These are phyloP conservation scores for Trichoderma brevicompactum DNA, from an alignment of 2,329 filamentous ascomycete genomes.

Conservation along the genomic window DNA sequence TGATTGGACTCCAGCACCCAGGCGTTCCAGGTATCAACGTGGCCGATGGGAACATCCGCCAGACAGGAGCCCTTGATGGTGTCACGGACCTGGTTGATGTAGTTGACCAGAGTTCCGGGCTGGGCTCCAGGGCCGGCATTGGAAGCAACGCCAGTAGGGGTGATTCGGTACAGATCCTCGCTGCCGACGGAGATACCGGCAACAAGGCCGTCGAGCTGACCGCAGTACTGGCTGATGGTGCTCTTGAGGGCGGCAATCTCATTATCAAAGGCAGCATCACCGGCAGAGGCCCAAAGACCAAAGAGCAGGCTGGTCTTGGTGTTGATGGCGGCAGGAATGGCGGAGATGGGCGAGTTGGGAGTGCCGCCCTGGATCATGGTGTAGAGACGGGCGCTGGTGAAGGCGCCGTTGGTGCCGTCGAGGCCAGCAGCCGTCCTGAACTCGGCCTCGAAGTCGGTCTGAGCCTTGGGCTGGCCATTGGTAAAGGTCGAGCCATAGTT, in stretches of 20 bases:
- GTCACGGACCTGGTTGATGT: conserved; percentile 70
- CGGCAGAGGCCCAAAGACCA: conserved; percentile 80
- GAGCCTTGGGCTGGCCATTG: conserved; percentile 61
- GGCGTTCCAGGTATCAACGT: conserved; percentile 88
- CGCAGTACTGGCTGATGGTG: conserved; percentile 71
- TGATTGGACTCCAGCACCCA: conserved; percentile 75
- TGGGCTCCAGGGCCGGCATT: conserved; percentile 65
- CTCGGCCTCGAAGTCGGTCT: conserved; percentile 70
- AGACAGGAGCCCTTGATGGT: conserved; percentile 67
- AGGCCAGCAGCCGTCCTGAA: conserved; percentile 69
- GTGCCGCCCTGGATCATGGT: conserved; percentile 74
- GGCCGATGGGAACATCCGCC: conserved; percentile 66
- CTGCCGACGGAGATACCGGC: conserved; percentile 84
- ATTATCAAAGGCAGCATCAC: conserved; percentile 65
- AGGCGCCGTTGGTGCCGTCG: conserved; percentile 63
- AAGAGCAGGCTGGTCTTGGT: conserved; percentile 80
- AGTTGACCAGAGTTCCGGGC: conserved; percentile 66
- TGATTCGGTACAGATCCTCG: conserved; percentile 84
- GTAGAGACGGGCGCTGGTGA: conserved; percentile 74
- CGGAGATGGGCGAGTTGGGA: conserved; percentile 66
- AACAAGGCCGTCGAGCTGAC: conserved; percentile 66
- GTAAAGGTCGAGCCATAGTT: conserved; percentile 71
- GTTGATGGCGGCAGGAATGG: conserved; percentile 81
- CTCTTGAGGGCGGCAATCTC: conserved; percentile 73
- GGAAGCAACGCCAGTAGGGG: conserved; percentile 68